A percentile compares a stretch with the other conserved stretches of the same genome.
Conservation (phyloP, 305 asterid genomes). For the Rubia tinctorum region DNA sequence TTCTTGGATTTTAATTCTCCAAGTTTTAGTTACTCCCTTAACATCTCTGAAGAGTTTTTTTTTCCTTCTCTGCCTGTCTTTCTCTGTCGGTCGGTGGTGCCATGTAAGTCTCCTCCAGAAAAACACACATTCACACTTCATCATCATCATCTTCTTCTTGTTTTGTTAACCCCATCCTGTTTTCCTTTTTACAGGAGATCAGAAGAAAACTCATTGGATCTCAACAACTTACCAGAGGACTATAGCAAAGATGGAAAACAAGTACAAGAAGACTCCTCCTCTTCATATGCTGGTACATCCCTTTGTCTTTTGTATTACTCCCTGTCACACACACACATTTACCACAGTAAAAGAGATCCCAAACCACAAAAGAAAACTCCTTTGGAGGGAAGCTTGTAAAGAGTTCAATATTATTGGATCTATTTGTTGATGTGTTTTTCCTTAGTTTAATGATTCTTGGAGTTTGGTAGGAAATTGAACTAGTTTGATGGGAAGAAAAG, state of each 20-base stretch:
- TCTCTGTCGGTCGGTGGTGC: conserved; percentile 58
- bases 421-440: not conserved
- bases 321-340: conserved; percentile 10
- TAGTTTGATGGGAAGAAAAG: no score
- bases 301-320: conserved; percentile 27
- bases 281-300: conserved; percentile 69
- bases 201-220: conserved; percentile 76
- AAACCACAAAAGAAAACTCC: not conserved
- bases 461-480: no score
- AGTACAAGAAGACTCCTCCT: conserved; percentile 50
- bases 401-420: no score
- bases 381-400: not conserved
- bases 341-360: not conserved
- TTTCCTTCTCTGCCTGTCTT: conserved; percentile 29
- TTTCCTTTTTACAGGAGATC: conserved; percentile 57
- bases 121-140: conserved; percentile 2
- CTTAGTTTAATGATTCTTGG: not conserved
- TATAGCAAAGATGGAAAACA: conserved; percentile 55
- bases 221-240: conserved; percentile 93
- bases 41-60: conserved; percentile 21
- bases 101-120: conserved; percentile 38
- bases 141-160: conserved; percentile 17
- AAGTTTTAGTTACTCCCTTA: conserved; percentile 31
- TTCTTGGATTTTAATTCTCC: conserved; percentile 33
- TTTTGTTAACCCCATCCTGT: not conserved